Base-by-base conservation (phyloP, 2,329 filamentous ascomycete genomes). In the Byssochlamys sp. region DNA sequence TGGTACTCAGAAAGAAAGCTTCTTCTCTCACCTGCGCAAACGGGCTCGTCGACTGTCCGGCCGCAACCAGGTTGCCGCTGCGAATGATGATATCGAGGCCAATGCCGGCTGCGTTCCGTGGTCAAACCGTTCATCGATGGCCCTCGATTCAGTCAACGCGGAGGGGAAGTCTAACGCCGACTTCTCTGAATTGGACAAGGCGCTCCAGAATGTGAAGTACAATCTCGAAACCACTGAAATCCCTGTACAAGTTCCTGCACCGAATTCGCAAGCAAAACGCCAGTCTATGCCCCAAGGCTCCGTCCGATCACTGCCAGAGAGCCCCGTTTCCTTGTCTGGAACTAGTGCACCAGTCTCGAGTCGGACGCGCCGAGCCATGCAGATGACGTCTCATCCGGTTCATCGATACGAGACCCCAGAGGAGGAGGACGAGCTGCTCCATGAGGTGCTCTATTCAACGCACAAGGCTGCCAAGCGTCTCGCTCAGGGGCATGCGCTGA, bases 21-120 rank as follows among this genome's bases (percentile, higher is more conserved):
- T 99, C 79, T 99, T 99, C 76, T 97, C 94, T 0, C 94, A 99
- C 71, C 81, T 99, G 6, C 84, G 94, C 57, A 99, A 99, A 75
- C 87, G 92, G 55, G 94, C 95, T 28, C 84, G 94, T 65, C 84
- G 94, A 64, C 86, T 99, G 60, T 99, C 94, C 27, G 94, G 94
- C 52, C 86, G 92, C 58, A 91, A 96, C 69, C 89, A 92, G 70
- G 86, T 85, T 12, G 87, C 90, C 58, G 89, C 90, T 19, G 88
- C 90, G 7, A 84, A 82, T 50, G 91, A 96, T 65, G 92, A 97
- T 68, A 79, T 95, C 56, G 94, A 97, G 72, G 88, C 91, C n/a
- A 91, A 92, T 68, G 90, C 89, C 55, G 92, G 91, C 51, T 96
- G 91, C 71, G 88, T 86, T 14, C 91, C 91, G 3, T 97, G 91